A percentile compares a stretch with the other conserved stretches of the same genome.
Conservation (phyloP, 495 filamentous ascomycete genomes). For the Cercophora scortea region DNA sequence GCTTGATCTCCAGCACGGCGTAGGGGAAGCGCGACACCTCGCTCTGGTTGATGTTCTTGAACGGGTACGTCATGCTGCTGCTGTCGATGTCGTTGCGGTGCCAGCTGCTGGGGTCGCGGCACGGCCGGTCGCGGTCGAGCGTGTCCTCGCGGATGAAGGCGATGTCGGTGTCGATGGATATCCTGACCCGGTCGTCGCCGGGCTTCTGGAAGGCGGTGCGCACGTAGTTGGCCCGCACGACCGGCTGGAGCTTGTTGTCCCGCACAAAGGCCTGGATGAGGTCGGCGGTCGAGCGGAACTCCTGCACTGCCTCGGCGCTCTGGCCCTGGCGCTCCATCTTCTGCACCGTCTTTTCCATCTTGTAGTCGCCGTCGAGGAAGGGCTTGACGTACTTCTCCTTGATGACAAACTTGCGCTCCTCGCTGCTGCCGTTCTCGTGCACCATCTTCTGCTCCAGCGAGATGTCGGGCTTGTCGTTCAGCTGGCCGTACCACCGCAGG, state of each 20-base stretch:
- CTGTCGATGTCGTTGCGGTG: constrained; percentile 87
- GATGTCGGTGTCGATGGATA: constrained; percentile 87
- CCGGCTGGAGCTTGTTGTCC: constrained; percentile 69
- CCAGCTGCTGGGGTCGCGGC: constrained; percentile 81
- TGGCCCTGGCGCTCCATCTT: constrained; percentile 68
- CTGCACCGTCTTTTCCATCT: constrained; percentile 81
- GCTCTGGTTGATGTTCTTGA: constrained; percentile 73
- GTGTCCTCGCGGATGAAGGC: constrained; percentile 90
- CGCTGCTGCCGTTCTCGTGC: constrained; percentile 62
- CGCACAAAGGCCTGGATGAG: constrained; percentile 76
- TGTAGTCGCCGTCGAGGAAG: constrained; percentile 80
- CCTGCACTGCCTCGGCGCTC: constrained; percentile 52
- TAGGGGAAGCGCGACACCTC: constrained; percentile 91
- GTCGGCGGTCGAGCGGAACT: constrained; percentile 62
- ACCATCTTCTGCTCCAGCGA: constrained; percentile 84
- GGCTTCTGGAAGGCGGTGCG: constrained; percentile 96
- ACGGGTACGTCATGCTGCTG: constrained; percentile 75
- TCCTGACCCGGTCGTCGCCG: constrained; percentile 79
- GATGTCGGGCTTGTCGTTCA: constrained; percentile 69
- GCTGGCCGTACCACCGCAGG: constrained; percentile 84
- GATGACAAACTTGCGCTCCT: constrained; percentile 70
- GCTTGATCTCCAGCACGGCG: constrained; percentile 86
- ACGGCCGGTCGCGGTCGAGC: constrained; percentile 74
- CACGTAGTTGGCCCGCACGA: constrained; percentile 86
- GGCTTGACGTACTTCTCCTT: constrained; percentile 91